A percentile compares a stretch with the other conserved stretches of the same genome.
These are phyloP conservation scores for Pythium utonaiense DNA, from an alignment of 352 stramenopile genomes.

Conservation along the genomic window DNA sequence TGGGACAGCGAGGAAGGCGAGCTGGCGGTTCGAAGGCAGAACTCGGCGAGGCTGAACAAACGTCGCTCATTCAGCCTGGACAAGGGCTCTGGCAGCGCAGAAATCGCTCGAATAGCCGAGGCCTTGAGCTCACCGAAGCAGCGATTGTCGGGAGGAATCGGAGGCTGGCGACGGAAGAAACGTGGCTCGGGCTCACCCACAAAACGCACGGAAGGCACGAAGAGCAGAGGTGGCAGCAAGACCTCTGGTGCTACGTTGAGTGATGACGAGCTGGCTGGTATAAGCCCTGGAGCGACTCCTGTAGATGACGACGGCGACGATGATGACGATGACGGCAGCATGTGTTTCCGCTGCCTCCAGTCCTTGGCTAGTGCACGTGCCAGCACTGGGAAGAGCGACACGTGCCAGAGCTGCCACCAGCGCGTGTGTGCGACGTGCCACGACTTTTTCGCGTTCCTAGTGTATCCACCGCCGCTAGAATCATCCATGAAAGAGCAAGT, in stretches of 20 bases:
- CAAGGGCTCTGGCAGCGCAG: constrained; percentile 7
- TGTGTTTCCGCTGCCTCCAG: constrained; percentile 68
- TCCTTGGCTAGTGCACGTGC: constrained; percentile 1
- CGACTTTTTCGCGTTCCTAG: constrained; percentile 61
- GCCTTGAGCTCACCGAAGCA: constrained; percentile 3
- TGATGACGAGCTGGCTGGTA: constrained; percentile 10
- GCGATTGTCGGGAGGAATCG: constrained; percentile 1
- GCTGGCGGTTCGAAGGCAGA: constrained; percentile 4
- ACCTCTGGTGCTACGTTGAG: background rate
- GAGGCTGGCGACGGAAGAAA: constrained; percentile 15
- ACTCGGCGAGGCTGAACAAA: constrained; percentile 7
- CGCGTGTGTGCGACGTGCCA: constrained; percentile 56
- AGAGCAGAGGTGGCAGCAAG: background rate
- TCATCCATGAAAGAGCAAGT: constrained; percentile 57
- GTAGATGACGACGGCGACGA: constrained; percentile 30
- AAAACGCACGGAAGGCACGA: background rate
- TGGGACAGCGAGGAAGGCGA: constrained; percentile 21
- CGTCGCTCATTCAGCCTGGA: constrained; percentile 21
- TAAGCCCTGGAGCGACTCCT: background rate
- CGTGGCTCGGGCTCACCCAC: background rate
- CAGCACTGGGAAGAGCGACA: background rate
- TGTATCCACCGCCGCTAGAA: constrained; percentile 63
- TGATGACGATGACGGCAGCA: constrained; percentile 45
- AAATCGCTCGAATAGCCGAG: background rate
- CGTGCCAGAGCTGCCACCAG: constrained; percentile 62